phyloP scores from a whole-genome alignment of 768 basidiomycete genomes.

The Tylopilus plumbeoviolaceoides region DNA sequence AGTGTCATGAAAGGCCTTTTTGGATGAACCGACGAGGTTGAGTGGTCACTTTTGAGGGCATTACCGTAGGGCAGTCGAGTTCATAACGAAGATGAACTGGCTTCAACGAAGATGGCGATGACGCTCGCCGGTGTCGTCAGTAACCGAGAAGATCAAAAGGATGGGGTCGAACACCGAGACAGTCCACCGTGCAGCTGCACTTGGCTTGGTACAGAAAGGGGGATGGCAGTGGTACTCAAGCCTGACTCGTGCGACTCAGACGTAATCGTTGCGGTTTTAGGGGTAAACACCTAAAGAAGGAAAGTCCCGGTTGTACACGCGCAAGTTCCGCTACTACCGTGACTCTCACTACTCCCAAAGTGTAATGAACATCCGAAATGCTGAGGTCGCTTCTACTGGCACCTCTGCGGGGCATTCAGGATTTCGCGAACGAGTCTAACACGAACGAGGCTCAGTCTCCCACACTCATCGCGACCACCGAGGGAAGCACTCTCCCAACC shows the following conservation, averaged over 20 bases:
- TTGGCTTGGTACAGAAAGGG: too few relatives aligned
- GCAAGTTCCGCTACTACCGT: neutral
- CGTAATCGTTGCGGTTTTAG: too few relatives aligned
- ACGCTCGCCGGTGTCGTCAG: too few relatives aligned
- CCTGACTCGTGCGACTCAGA: too few relatives aligned
- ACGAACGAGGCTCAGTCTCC: slow-evolving; percentile 24
- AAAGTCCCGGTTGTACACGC: neutral
- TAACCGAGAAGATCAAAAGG: too few relatives aligned
- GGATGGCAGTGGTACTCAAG: too few relatives aligned
- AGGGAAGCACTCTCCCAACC: slow-evolving; percentile 23
- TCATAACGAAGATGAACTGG: neutral
- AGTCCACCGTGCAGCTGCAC: too few relatives aligned
- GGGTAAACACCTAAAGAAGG: neutral
- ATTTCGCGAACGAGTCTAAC: slow-evolving; percentile 32
- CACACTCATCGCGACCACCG: neutral
- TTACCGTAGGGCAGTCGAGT: neutral
- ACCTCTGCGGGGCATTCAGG: slow-evolving; percentile 54
- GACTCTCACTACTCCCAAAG: neutral
- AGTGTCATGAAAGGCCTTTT: neutral
- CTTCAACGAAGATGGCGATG: too few relatives aligned
- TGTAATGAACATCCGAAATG: slow-evolving; percentile 36
- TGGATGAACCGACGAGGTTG: neutral
- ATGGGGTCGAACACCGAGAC: too few relatives aligned
- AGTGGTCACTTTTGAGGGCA: neutral
- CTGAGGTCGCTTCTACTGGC: slow-evolving; percentile 55